A percentile compares a stretch with the other conserved stretches of the same genome.
Conservation (phyloP, 441 rosid species). For the Syzygium syzygioides region DNA sequence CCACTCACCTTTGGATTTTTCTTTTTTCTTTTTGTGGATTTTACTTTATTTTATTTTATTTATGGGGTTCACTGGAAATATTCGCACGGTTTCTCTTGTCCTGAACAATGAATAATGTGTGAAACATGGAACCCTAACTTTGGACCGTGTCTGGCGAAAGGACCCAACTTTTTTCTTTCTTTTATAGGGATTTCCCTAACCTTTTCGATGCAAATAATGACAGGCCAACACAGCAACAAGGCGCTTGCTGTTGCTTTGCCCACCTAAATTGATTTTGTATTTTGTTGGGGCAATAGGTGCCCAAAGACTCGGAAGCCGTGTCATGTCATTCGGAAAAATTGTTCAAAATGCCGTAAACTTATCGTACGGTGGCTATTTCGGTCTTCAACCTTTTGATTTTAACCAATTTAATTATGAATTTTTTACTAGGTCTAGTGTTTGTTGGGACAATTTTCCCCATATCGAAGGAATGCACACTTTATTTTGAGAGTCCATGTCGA, state of each 20-base stretch:
- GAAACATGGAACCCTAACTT: neutral
- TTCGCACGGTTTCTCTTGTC: neutral
- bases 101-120: neutral
- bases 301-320: neutral
- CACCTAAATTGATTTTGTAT: neutral
- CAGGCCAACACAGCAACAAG: neutral
- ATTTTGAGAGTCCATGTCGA: neutral
- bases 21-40: neutral
- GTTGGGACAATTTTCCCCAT: neutral
- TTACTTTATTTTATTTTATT: rapidly evolving
- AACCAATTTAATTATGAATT: neutral
- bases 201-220: neutral
- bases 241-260: neutral
- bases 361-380: rapidly evolving
- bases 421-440: neutral
- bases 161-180: neutral
- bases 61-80: neutral
- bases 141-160: neutral
- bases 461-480: neutral
- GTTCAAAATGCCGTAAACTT: neutral
- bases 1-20: neutral
- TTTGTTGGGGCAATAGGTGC: neutral
- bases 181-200: neutral
- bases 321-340: neutral
- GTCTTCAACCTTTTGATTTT: neutral